A percentile compares a stretch with the other conserved stretches of the same genome.
These are phyloP conservation scores for Paraurostyla sp. DNA, from an alignment of 73 alveolate species.

Conservation along the genomic window DNA sequence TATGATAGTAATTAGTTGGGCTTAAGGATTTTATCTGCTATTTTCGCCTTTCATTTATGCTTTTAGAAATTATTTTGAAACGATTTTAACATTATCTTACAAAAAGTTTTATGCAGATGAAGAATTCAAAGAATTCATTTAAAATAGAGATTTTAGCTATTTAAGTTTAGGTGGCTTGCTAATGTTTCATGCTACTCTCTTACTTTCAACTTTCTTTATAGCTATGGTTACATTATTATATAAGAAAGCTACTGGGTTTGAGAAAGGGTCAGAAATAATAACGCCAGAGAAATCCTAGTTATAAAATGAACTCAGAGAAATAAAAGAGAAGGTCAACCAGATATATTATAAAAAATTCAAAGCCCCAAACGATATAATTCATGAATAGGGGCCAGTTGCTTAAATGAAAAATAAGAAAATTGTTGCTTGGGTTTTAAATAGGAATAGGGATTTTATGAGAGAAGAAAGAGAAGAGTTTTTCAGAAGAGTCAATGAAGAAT, in stretches of 20 bases:
- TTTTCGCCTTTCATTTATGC: not conserved
- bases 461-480: conserved; percentile 28
- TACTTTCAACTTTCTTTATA: not conserved
- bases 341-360: not conserved
- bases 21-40: not conserved
- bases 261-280: conserved; percentile 32
- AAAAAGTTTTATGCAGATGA: not conserved
- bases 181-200: not conserved
- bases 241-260: conserved; percentile 48
- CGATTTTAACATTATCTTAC: not conserved
- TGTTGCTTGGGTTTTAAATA: conserved; percentile 69
- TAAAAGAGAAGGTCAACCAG: conserved; percentile 49
- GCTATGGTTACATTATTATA: conserved; percentile 19
- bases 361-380: not conserved
- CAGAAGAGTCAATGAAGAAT: conserved; percentile 28
- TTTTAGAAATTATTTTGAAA: conserved; percentile 13
- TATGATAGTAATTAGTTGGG: conserved; percentile 1
- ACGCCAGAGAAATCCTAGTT: conserved; percentile 59
- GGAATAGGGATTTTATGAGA: conserved; percentile 23
- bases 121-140: not conserved
- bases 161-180: not conserved
- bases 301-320: conserved; percentile 40
- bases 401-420: conserved; percentile 57
- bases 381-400: conserved; percentile 6
- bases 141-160: not conserved